phyloP scores from a whole-genome alignment of 352 stramenopile species.

The Phytopythium sindhum region DNA sequence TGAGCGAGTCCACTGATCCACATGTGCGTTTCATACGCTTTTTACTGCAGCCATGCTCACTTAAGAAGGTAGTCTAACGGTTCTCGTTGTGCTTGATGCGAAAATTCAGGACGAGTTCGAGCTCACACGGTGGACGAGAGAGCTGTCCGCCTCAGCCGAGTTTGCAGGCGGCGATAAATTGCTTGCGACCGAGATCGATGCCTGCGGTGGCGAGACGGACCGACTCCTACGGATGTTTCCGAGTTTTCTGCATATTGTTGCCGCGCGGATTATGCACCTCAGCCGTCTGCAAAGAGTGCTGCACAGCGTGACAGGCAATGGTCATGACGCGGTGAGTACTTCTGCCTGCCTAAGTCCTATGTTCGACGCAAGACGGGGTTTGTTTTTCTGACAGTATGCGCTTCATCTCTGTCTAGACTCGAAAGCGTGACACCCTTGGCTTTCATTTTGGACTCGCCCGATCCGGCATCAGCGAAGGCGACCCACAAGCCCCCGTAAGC shows the following conservation, averaged over 20 bases:
- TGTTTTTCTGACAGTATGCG: not conserved
- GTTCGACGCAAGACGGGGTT: not conserved
- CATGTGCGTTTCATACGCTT: constrained; percentile 34
- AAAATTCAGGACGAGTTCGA: constrained; percentile 7
- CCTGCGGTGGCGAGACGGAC: not conserved
- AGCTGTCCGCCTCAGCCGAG: not conserved
- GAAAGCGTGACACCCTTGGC: not conserved
- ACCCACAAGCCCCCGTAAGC: not conserved
- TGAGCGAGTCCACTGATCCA: constrained; percentile 42
- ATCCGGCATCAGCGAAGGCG: not conserved
- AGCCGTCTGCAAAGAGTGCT: constrained; percentile 4
- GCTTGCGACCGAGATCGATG: not conserved
- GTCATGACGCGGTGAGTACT: not conserved
- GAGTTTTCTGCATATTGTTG: not conserved
- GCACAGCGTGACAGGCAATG: not conserved
- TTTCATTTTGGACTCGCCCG: not conserved
- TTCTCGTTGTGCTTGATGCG: not conserved
- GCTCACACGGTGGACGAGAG: not conserved
- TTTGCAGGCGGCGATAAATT: constrained; percentile 5
- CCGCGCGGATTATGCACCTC: not conserved
- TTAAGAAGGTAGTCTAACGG: not conserved
- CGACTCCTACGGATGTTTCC: constrained; percentile 5
- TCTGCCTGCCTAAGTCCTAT: not conserved
- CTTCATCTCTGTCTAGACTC: not conserved
- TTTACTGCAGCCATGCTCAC: not conserved